Percentiles rank a stretch among this genome's conserved stretches.
phyloP scores from a whole-genome alignment of 179 eudicot genomes.

The Spergularia azorica region DNA sequence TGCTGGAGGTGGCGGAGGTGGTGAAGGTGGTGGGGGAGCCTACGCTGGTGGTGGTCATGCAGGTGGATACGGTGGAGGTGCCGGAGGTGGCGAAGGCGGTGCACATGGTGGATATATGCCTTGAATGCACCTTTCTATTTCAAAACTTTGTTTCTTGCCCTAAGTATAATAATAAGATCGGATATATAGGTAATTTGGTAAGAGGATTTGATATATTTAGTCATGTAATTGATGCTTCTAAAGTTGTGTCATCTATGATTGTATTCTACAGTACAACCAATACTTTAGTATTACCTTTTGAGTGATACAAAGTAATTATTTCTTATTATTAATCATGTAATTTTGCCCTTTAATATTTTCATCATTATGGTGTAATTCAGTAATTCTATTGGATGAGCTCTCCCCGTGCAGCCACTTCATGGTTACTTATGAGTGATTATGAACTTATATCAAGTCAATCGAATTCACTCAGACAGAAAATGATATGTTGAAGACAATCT shows the following conservation, averaged over 20 bases:
- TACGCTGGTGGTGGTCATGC: conserved; percentile 36
- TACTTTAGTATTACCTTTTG: background rate
- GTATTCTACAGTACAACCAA: background rate
- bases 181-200: conserved; percentile 1
- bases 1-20: conserved; percentile 51
- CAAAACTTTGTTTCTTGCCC: background rate
- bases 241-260: conserved; percentile 12
- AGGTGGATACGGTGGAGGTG: conserved; percentile 50
- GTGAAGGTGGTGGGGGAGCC: conserved; percentile 49
- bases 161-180: conserved; percentile 16
- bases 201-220: conserved; percentile 1
- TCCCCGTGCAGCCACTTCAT: conserved; percentile 28
- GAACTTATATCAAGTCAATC: background rate
- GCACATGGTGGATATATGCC: conserved; percentile 55
- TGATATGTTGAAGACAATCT: background rate
- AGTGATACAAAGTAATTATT: conserved; percentile 15
- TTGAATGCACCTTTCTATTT: conserved; percentile 14
- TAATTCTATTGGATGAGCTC: conserved; percentile 19
- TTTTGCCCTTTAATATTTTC: background rate
- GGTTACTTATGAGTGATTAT: background rate
- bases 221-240: conserved; percentile 1
- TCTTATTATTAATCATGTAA: background rate
- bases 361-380: background rate
- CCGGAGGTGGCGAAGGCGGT: conserved; percentile 44
- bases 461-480: background rate